Evolutionary conservation across 768 basidiomycete genomes (phyloP), one percentile per base, ranked within the genome.

Genomic region (Sarcodon sp.): DNA sequence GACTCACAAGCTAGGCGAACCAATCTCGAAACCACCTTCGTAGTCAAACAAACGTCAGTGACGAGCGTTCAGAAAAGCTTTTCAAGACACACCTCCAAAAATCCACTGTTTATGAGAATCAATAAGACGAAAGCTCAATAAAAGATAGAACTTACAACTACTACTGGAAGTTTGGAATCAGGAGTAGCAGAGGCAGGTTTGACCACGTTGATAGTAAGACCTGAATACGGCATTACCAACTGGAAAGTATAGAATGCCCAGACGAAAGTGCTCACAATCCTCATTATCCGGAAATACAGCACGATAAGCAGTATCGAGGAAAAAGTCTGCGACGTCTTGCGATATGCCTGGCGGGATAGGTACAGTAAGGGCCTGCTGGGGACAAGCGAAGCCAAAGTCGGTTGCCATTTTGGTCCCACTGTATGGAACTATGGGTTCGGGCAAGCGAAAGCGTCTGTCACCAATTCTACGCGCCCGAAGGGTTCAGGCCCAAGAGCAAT

Each of bases 151-250:
- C 74, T 41, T 59, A 77, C 77, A 32, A 69, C 73, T 15, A 75
- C 62, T 7, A 80, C 74, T 2, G 79, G 78, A 3, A 79, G 60
- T 44, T 71, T 72, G 8, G 69, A 69, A 0, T 55, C 54, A 1
- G 69, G 47, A 0, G 65, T 69, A 1, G 71, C 66, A 35, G 51
- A 57, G 1, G 60, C 56, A 4, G 79, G 76, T 46, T 66, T 68
- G 27, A 75, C 54, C 11, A 79, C 69, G 51, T 80, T 78, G 36
- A 81, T 49, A 1, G 69, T 75, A 15, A 79, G 61, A 59, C 77
- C 76, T 71, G 33, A 11, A 44, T 32, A 27, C 18, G n/a, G 41
- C 16, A 16, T 6, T 31, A 4, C 5, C 4, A 6, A 41, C 1
- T 15, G 13, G 39, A 10, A 21, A 16, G 9, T 4, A 27, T 4